These are phyloP conservation scores for Dentipellis fragilis DNA, from an alignment of 768 basidiomycete species.

Conservation along the genomic window DNA sequence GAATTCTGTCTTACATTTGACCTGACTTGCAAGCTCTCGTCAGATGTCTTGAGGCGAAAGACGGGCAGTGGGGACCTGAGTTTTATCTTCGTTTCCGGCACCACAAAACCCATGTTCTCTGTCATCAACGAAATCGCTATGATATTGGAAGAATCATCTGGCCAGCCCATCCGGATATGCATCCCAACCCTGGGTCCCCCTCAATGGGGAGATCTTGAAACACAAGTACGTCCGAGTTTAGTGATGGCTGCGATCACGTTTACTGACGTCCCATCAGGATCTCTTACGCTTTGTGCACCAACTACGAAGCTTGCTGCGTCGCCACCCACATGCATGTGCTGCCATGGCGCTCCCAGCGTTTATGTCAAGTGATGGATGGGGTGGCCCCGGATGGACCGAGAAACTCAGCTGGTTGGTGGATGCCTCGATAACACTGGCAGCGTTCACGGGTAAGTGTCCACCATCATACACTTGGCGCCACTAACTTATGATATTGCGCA, in stretches of 20 bases:
- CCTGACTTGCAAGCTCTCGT: constrained; percentile 54
- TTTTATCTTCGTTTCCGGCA: background rate
- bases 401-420: constrained; percentile 77
- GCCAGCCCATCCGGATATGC: constrained; percentile 10
- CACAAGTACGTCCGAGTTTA: constrained; percentile 34
- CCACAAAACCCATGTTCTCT: constrained; percentile 2
- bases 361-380: constrained; percentile 47
- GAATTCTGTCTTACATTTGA: constrained; percentile 68
- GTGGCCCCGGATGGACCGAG: constrained; percentile 61
- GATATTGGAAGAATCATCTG: constrained; percentile 13
- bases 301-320: constrained; percentile 51
- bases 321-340: constrained; percentile 51
- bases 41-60: background rate
- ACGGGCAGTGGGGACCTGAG: background rate
- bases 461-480: background rate
- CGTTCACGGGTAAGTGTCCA: constrained; percentile 61
- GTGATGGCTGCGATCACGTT: background rate
- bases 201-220: constrained; percentile 55
- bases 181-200: constrained; percentile 24
- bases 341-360: constrained; percentile 59
- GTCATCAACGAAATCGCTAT: constrained; percentile 25
- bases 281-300: constrained; percentile 64
- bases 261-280: constrained; percentile 31
- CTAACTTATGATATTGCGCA: background rate
- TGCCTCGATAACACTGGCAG: constrained; percentile 59